Percentiles rank a stretch among this genome's conserved stretches.
Conservation (phyloP, 2,329 filamentous ascomycete genomes). For the Cyphellophora attinorum region DNA sequence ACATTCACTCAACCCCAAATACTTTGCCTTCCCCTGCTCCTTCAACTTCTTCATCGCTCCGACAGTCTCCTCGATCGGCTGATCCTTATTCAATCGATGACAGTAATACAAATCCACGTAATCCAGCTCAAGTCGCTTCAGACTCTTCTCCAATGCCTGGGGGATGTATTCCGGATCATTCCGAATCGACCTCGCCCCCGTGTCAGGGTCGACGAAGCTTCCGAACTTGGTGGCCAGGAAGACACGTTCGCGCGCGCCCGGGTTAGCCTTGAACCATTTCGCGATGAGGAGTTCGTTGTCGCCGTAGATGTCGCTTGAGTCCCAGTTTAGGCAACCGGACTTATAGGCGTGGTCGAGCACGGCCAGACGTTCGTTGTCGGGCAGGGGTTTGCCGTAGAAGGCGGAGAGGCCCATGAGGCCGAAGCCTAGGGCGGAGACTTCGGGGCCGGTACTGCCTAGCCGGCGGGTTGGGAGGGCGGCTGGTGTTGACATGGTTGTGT, state of each 20-base stretch:
- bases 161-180: constrained; percentile 24
- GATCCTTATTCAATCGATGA: constrained; percentile 30
- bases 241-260: constrained; percentile 17
- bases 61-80: constrained; percentile 27
- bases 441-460: constrained; percentile 23
- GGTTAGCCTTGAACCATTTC: constrained; percentile 19
- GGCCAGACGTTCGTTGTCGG: constrained; percentile 39
- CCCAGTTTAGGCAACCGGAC: constrained; percentile 24
- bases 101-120: constrained; percentile 37
- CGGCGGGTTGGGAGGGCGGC: constrained; percentile 17
- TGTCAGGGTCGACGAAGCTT: constrained; percentile 16
- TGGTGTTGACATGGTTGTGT: no score
- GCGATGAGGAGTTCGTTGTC: constrained; percentile 25
- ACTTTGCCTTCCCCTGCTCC: constrained; percentile 40
- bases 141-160: constrained; percentile 19
- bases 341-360: constrained; percentile 27
- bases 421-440: constrained; percentile 21
- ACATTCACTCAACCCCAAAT: constrained; percentile 40
- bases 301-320: constrained; percentile 24
- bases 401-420: constrained; percentile 21
- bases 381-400: constrained; percentile 37
- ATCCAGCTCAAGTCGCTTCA: constrained; percentile 23
- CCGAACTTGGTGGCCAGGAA: constrained; percentile 19
- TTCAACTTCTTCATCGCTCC: constrained; percentile 32
- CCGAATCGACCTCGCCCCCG: constrained; percentile 8